phyloP scores from a whole-genome alignment of 2,329 filamentous ascomycete genomes.

The Coleophoma eucalyptorum region DNA sequence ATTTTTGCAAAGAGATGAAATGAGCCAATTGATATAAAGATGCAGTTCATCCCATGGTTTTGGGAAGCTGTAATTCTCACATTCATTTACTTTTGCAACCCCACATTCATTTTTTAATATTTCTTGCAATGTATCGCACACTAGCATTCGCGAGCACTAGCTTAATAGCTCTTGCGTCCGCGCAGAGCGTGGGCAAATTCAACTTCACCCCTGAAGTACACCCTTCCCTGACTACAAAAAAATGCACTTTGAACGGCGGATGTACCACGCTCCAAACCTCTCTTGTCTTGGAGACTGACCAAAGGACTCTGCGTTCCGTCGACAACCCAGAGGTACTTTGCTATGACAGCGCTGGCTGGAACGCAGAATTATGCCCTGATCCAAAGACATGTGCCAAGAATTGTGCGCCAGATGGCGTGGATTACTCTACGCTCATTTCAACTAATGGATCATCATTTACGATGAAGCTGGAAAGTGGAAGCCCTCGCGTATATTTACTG shows the following conservation, averaged over 20 bases:
- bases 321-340: slow-evolving; percentile 21
- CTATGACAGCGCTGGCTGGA: slow-evolving; percentile 34
- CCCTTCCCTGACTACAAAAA: slow-evolving; percentile 19
- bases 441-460: background rate
- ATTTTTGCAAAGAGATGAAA: too few species aligned
- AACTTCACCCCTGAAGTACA: slow-evolving; percentile 18
- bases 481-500: slow-evolving; percentile 22
- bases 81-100: too few species aligned
- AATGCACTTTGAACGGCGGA: slow-evolving; percentile 37
- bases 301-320: slow-evolving; percentile 47
- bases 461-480: background rate
- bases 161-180: too few species aligned
- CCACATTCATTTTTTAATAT: too few species aligned
- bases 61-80: too few species aligned
- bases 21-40: too few species aligned
- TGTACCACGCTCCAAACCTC: slow-evolving; percentile 41
- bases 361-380: slow-evolving; percentile 35
- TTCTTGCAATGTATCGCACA: too few species aligned
- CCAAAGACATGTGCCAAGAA: slow-evolving; percentile 37
- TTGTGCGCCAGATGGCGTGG: slow-evolving; percentile 46
- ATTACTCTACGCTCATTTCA: slow-evolving; percentile 28
- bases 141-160: too few species aligned
- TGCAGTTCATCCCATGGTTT: too few species aligned
- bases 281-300: slow-evolving; percentile 48
- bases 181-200: background rate